These are phyloP conservation scores for Aspergillus haitiensis DNA, from an alignment of 495 filamentous ascomycete species.

Conservation along the genomic window DNA sequence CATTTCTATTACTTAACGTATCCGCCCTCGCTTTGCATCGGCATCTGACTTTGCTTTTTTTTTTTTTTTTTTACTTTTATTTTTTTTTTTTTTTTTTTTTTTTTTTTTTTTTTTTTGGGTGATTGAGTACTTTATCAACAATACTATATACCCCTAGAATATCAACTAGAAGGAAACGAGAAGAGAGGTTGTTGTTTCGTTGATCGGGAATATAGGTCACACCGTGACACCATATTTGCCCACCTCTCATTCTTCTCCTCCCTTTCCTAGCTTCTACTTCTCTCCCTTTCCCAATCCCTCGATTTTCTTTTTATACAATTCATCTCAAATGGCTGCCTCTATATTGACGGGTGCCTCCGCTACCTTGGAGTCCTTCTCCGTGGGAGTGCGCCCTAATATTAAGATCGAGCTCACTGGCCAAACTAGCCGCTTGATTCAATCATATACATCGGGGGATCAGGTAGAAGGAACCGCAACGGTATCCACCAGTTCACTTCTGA, in stretches of 20 bases:
- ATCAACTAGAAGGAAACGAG: neutral
- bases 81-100: neutral
- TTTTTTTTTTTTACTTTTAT: neutral
- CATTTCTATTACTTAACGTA: no score
- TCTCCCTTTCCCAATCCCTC: neutral
- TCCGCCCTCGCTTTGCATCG: no score
- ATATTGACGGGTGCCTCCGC: constrained; percentile 33
- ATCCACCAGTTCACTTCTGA: constrained; percentile 61
- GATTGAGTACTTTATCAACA: neutral
- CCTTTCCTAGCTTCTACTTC: neutral
- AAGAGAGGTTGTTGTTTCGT: neutral
- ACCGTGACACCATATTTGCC: neutral
- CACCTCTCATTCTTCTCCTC: neutral
- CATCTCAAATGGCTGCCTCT: constrained; percentile 27
- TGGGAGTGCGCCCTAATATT: constrained; percentile 36
- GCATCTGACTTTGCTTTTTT: neutral
- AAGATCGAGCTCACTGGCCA: constrained; percentile 38
- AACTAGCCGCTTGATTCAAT: constrained; percentile 39
- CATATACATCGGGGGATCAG: constrained; percentile 60
- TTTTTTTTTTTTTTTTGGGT: neutral
- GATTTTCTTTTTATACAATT: neutral
- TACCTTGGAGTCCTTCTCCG: constrained; percentile 32
- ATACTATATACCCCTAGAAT: neutral
- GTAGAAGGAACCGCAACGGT: constrained; percentile 61
- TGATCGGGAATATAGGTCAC: neutral